phyloP scores from a whole-genome alignment of 2,329 filamentous ascomycete genomes.

The Diplodia mutila region DNA sequence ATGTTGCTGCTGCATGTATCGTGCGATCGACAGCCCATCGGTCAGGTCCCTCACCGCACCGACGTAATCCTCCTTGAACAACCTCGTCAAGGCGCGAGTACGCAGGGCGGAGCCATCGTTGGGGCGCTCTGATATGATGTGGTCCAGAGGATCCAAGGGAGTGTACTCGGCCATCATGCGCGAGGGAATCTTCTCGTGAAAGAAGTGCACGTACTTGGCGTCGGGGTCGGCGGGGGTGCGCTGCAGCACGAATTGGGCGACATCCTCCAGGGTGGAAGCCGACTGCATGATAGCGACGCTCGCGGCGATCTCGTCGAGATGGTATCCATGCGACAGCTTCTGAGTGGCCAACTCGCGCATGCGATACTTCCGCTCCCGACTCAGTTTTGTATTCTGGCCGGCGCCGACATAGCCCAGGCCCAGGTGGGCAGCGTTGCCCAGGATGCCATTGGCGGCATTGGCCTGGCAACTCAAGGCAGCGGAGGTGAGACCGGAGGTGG shows the following conservation, averaged over 20 bases:
- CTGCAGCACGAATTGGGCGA: slow-evolving; percentile 73
- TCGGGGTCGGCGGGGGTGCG: slow-evolving; percentile 69
- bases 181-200: slow-evolving; percentile 85
- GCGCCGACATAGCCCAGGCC: slow-evolving; percentile 62
- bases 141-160: slow-evolving; percentile 66
- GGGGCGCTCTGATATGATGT: slow-evolving; percentile 68
- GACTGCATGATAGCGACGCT: slow-evolving; percentile 85
- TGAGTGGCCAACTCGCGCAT: slow-evolving; percentile 81
- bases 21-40: slow-evolving; percentile 61
- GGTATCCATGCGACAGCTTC: slow-evolving; percentile 76
- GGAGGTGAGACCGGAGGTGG: slow-evolving; percentile 72
- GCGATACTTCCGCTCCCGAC: slow-evolving; percentile 74
- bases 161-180: slow-evolving; percentile 74
- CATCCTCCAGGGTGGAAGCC: slow-evolving; percentile 74
- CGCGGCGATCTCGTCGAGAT: slow-evolving; percentile 79
- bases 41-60: slow-evolving; percentile 73
- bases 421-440: slow-evolving; percentile 56
- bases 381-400: slow-evolving; percentile 64
- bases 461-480: slow-evolving; percentile 62
- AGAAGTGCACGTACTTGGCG: slow-evolving; percentile 88
- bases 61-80: slow-evolving; percentile 74
- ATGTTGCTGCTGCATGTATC: slow-evolving; percentile 59
- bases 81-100: slow-evolving; percentile 73
- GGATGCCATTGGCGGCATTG: slow-evolving; percentile 56
- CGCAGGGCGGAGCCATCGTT: slow-evolving; percentile 69